These are phyloP conservation scores for Clonostachys rosea DNA, from an alignment of 2,329 filamentous ascomycete species.

Conservation along the genomic window DNA sequence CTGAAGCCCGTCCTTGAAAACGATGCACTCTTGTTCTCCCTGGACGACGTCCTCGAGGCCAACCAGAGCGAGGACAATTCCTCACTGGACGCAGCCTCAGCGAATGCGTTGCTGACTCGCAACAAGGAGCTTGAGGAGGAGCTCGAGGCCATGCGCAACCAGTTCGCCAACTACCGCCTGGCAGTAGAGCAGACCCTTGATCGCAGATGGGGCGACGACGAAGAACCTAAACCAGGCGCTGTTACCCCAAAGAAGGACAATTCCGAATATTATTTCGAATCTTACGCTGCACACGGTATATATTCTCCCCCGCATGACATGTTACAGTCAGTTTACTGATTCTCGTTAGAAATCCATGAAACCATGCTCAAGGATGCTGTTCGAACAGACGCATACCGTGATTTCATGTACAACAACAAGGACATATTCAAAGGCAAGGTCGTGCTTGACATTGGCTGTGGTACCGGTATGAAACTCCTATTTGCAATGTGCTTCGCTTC, in stretches of 20 bases:
- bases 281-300: slow-evolving; percentile 55
- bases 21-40: slow-evolving; percentile 80
- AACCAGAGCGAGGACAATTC: slow-evolving; percentile 28
- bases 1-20: slow-evolving; percentile 83
- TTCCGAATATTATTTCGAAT: slow-evolving; percentile 52
- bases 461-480: slow-evolving; percentile 44
- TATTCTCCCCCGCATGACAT: slow-evolving; percentile 8
- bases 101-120: slow-evolving; percentile 31
- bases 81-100: slow-evolving; percentile 4
- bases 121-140: slow-evolving; percentile 56
- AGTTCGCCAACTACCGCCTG: slow-evolving; percentile 61
- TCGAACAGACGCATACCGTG: slow-evolving; percentile 85
- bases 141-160: slow-evolving; percentile 50
- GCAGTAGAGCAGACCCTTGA: slow-evolving; percentile 64
- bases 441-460: slow-evolving; percentile 88
- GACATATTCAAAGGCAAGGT: slow-evolving; percentile 80
- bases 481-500: neutral
- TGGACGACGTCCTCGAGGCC: slow-evolving; percentile 65
- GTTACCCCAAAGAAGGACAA: slow-evolving; percentile 19
- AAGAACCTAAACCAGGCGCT: slow-evolving; percentile 39
- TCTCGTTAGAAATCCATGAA: slow-evolving; percentile 73
- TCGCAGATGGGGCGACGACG: slow-evolving; percentile 58
- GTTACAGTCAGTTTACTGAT: neutral
- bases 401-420: slow-evolving; percentile 93
- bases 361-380: slow-evolving; percentile 91